phyloP scores from a whole-genome alignment of 768 basidiomycete species.

The Lentinula sp. region DNA sequence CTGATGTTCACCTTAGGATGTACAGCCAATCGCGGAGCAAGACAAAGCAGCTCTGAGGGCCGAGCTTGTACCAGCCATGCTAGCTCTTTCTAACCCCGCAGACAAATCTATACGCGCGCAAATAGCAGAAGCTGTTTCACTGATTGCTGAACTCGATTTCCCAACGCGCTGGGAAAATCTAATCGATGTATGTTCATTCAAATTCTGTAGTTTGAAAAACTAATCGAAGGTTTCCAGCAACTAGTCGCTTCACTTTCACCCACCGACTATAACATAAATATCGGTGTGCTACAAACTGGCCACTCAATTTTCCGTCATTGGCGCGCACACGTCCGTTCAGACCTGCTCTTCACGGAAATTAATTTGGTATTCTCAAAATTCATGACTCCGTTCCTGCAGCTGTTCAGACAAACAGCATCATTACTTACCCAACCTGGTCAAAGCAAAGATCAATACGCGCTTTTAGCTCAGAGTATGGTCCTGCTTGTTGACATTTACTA shows the following conservation, averaged over 20 bases:
- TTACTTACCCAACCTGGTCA: conserved; percentile 38
- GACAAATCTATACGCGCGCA: conserved; percentile 77
- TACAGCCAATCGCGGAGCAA: conserved; percentile 57
- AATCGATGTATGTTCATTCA: conserved; percentile 63
- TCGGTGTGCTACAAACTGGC: conserved; percentile 88
- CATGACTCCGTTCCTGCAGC: conserved; percentile 73
- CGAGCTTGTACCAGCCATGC: conserved; percentile 89
- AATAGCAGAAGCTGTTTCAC: conserved; percentile 87
- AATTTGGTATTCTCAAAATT: conserved; percentile 85
- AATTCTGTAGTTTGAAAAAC: background rate
- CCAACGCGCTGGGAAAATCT: conserved; percentile 84
- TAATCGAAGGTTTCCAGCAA: conserved; percentile 51
- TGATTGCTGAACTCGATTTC: conserved; percentile 91
- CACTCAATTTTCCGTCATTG: conserved; percentile 95
- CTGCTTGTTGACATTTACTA: conserved; percentile 84
- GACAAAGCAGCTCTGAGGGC: conserved; percentile 73
- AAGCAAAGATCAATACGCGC: conserved; percentile 33
- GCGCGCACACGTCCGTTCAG: conserved; percentile 86
- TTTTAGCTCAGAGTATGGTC: conserved; percentile 69
- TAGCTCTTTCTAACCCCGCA: conserved; percentile 65
- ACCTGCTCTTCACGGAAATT: conserved; percentile 84
- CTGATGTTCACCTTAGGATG: conserved; percentile 44
- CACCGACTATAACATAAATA: conserved; percentile 78
- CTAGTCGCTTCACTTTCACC: conserved; percentile 77
- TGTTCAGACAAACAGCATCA: conserved; percentile 66